These are phyloP conservation scores for Cercospora nicotianae DNA, from an alignment of 2,329 filamentous ascomycete genomes.

Conservation along the genomic window DNA sequence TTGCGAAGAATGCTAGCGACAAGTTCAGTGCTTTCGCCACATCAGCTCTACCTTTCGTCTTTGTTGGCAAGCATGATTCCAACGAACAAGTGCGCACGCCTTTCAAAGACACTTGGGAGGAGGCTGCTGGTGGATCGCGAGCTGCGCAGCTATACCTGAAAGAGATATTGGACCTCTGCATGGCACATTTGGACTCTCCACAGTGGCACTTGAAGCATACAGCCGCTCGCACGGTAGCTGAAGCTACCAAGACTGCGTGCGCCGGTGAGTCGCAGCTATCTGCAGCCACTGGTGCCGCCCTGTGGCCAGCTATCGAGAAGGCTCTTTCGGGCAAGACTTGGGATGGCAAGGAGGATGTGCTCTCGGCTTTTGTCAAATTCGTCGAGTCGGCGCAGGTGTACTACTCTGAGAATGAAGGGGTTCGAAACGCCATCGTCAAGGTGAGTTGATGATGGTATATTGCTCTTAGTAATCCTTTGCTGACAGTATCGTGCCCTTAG, in stretches of 20 bases:
- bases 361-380: constrained; percentile 77
- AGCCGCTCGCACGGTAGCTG: constrained; percentile 76
- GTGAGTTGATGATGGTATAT: constrained; percentile 45
- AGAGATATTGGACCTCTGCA: constrained; percentile 73
- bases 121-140: constrained; percentile 82
- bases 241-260: constrained; percentile 64
- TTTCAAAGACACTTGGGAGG: constrained; percentile 84
- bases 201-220: constrained; percentile 92
- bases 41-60: constrained; percentile 79
- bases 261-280: constrained; percentile 58
- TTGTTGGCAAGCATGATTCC: constrained; percentile 81
- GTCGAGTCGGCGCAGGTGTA: constrained; percentile 63
- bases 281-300: constrained; percentile 31
- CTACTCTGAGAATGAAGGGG: constrained; percentile 57
- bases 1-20: constrained; percentile 86
- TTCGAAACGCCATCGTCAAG: constrained; percentile 65
- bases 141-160: constrained; percentile 79
- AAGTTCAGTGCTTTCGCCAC: constrained; percentile 76
- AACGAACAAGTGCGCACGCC: constrained; percentile 75
- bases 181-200: constrained; percentile 69
- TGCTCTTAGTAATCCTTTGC: not conserved
- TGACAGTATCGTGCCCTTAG: constrained; percentile 44
- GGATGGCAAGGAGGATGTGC: constrained; percentile 81
- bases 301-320: constrained; percentile 85
- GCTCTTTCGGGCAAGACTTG: constrained; percentile 87